phyloP scores from a whole-genome alignment of 2,329 filamentous ascomycete species.

The Arthrobotrys musiformis region DNA sequence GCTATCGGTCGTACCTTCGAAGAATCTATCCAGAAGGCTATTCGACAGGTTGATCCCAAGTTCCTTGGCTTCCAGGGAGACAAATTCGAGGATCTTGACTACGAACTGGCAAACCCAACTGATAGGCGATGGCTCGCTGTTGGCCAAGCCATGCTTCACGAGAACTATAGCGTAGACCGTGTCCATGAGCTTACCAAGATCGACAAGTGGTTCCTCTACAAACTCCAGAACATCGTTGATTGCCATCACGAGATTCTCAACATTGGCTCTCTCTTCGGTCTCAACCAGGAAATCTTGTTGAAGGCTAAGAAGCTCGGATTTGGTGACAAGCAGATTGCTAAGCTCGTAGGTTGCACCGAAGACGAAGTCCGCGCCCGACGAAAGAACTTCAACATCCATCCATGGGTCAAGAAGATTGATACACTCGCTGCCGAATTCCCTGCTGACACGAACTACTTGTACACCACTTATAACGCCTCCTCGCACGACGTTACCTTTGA shows the following conservation, averaged over 20 bases:
- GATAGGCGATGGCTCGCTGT: conserved; percentile 97
- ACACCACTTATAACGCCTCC: conserved; percentile 97
- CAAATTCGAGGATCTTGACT: conserved; percentile 91
- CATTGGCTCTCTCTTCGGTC: conserved; percentile 80
- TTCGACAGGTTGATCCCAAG: conserved; percentile 92
- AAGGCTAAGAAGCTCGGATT: conserved; percentile 98
- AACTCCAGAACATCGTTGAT: conserved; percentile 96
- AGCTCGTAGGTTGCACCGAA: conserved; percentile 84
- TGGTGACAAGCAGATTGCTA: conserved; percentile 93
- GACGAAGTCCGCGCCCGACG: conserved; percentile 87
- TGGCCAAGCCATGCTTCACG: conserved; percentile 96
- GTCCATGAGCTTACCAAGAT: conserved; percentile 97
- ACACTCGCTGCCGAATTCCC: conserved; percentile 97
- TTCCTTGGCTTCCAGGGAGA: conserved; percentile 95
- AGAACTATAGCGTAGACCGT: conserved; percentile 90
- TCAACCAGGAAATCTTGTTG: conserved; percentile 87
- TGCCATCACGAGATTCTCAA: conserved; percentile 86
- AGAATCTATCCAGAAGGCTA: conserved; percentile 98
- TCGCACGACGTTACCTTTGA: conserved; percentile 94
- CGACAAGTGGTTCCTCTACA: conserved; percentile 99
- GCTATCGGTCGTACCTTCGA: conserved; percentile 98
- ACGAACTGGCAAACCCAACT: conserved; percentile 88
- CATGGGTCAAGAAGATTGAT: conserved; percentile 98
- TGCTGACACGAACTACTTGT: conserved; percentile 92
- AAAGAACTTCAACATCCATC: conserved; percentile 85